Base-by-base conservation (phyloP, 1,139 yeast species). In the Yamadazyma triangularis region DNA sequence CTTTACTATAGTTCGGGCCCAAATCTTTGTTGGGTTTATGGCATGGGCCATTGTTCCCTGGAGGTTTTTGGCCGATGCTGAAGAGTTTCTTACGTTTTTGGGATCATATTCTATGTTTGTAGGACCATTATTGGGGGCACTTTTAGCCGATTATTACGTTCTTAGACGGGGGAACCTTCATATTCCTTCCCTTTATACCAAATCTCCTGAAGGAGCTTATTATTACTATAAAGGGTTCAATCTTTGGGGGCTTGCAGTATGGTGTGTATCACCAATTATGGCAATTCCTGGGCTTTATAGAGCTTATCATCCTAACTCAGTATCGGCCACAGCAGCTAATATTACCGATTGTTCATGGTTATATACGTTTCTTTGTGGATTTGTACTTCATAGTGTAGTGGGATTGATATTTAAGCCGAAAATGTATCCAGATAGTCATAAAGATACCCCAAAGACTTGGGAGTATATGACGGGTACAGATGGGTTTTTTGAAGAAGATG, bases 401-500 rank as follows among this genome's bases (percentile, higher is more conserved):
- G 47, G 45, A 8, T 26, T 30, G 2, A 24, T 34, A 8, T 43
- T 43, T 30, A 42, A 44, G 20, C 40, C 41, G 2, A 34, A 34
- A 18, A 16, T 43, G 3, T 43, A 40, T 20, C 48, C 48, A 2
- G 44, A 35, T 12, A 22, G 23, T 3, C 42, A 40, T 23, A 22
- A 15, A 8, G 44, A 41, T 16, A 30, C 40, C 18, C 48, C 48
- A n/a, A 41, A 31, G 23, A 39, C 46, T 13, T 44, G 46, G 46
- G 48, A 44, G 25, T 43, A 36, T 23, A 44, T 44, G 48, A 40
- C 45, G 3, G 24, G 13, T 2, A 38, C 47, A 3, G 47, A 44
- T 24, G 48, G 48, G 4, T 44, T 44, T 28, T 44, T 44, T 25
- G 47, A 40, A 27, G 43, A 39, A n/a, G 48, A 44, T 31, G 32